Evolutionary conservation across 257 asterid genomes (phyloP).

Genomic region (Solanum stenotomum): DNA sequence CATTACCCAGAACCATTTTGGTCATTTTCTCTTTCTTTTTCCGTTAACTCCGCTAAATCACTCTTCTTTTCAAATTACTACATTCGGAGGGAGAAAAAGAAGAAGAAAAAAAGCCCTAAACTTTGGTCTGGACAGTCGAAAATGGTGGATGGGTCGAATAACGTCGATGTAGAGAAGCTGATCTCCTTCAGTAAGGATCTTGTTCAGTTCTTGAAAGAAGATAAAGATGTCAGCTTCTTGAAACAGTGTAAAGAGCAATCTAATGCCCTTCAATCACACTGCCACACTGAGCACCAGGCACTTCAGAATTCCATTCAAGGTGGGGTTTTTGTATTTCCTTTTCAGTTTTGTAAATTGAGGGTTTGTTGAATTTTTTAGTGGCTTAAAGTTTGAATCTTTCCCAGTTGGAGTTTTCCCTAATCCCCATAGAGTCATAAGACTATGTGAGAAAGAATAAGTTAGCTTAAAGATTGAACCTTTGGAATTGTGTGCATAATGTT

Average conservation of each 20-base stretch:
- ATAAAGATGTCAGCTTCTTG: slow-evolving; percentile 31
- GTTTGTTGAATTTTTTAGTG: background rate
- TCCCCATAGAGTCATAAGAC: background rate
- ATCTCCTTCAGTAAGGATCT: slow-evolving; percentile 39
- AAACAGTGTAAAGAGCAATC: slow-evolving; percentile 41
- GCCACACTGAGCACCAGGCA: slow-evolving; percentile 27
- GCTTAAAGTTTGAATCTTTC: background rate
- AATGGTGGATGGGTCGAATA: slow-evolving; percentile 26
- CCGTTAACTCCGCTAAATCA: background rate
- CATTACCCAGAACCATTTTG: no score
- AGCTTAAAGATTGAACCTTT: background rate
- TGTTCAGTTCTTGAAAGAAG: slow-evolving; percentile 35
- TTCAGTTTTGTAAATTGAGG: background rate
- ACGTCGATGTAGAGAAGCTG: slow-evolving; percentile 39
- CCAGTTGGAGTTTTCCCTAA: background rate
- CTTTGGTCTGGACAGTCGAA: background rate
- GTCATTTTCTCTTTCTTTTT: no score
- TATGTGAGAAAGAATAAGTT: background rate
- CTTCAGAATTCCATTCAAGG: slow-evolving; percentile 41
- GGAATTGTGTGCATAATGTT: background rate
- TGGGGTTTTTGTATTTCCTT: background rate
- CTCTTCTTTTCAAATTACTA: background rate
- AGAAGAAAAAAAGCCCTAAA: background rate
- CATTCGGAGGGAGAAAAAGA: background rate
- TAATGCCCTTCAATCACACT: slow-evolving; percentile 39